Base-by-base conservation (phyloP, 2,329 filamentous ascomycete genomes). In the Tolypocladium tropicale region DNA sequence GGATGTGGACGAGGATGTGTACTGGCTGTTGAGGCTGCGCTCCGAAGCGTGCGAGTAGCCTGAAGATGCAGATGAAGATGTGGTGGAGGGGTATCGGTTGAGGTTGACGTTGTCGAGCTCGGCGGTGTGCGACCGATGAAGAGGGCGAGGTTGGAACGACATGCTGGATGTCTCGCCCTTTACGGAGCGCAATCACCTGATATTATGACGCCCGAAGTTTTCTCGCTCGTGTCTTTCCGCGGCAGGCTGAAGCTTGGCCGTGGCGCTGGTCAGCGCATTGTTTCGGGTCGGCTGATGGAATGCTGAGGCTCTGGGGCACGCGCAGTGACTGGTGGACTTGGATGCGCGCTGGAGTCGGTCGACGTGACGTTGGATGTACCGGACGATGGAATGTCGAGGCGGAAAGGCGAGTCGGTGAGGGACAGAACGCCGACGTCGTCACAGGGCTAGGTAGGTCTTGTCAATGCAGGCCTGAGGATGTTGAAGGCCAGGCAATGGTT, bases 1-100 rank as follows among this genome's bases (percentile, higher is more conserved):
- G 36, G 89, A 90, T n/a, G 80, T 80, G 60, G 89, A 90, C n/a
- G 80, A 80, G 60, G 83, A 79, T 34, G 89, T 93, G 21, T 87
- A 89, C 61, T 86, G 76, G 52, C 88, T 72, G 56, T 63, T 62
- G 55, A 78, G 74, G 65, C 83, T 86, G 55, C 80, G 75, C 48
- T 84, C 81, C 60, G 84, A 84, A 53, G 71, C 65, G 59, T 78
- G 76, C 1, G 86, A 88, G 68, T 84, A 87, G 56, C 78, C 80
- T 4, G 86, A 88, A 3, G 87, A 90, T 55, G 80, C 81, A n/a
- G 82, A 83, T 7, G 87, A 89, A 11, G 85, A 86, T 37, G 83
- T 82, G 57, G 81, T 89, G 6, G 88, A 90, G 34, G 83, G 78
- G 64, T 89, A 84, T 61, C 87, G 79, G 60, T 74, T 76, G 62